A percentile compares a stretch with the other conserved stretches of the same genome.
Conservation (phyloP, 1,284 basidiomycete genomes). For the Malassezia obtusa region DNA sequence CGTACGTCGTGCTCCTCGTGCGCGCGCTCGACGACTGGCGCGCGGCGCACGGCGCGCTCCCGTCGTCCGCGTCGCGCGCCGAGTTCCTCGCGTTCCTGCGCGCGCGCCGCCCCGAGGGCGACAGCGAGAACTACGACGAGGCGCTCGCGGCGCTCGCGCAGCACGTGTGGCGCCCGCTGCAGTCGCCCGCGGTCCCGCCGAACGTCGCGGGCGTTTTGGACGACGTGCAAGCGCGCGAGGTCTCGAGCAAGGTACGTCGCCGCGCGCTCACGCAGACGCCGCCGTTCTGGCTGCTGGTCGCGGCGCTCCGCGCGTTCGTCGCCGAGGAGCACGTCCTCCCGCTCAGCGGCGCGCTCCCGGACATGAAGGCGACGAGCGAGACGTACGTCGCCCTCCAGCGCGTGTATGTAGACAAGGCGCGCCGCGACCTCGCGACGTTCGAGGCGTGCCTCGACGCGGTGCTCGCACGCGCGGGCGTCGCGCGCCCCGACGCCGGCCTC, state of each 20-base stretch:
- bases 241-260: conserved; percentile 41
- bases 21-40: conserved; percentile 74
- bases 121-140: conserved; percentile 87
- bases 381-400: conserved; percentile 71
- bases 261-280: not conserved
- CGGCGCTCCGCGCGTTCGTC: conserved; percentile 59
- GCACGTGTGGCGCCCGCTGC: conserved; percentile 40
- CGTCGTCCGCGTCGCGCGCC: conserved; percentile 60
- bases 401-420: conserved; percentile 63
- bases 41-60: conserved; percentile 49
- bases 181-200: conserved; percentile 25
- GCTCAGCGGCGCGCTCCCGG: conserved; percentile 65
- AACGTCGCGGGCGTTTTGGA: conserved; percentile 51
- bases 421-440: conserved; percentile 60
- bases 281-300: conserved; percentile 72
- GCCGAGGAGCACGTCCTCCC: conserved; percentile 51
- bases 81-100: conserved; percentile 63
- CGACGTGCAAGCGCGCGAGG: conserved; percentile 53
- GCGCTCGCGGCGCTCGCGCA: conserved; percentile 34
- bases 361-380: conserved; percentile 85
- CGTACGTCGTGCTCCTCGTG: conserved; percentile 51
- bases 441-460: conserved; percentile 27
- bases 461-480: conserved; percentile 31
- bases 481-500: conserved; percentile 41
- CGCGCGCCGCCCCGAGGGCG: conserved; percentile 59